Percentiles rank a stretch among this genome's conserved stretches.
phyloP scores from a whole-genome alignment of 2,329 filamentous ascomycete species.

The Leptographium galeiforme region DNA sequence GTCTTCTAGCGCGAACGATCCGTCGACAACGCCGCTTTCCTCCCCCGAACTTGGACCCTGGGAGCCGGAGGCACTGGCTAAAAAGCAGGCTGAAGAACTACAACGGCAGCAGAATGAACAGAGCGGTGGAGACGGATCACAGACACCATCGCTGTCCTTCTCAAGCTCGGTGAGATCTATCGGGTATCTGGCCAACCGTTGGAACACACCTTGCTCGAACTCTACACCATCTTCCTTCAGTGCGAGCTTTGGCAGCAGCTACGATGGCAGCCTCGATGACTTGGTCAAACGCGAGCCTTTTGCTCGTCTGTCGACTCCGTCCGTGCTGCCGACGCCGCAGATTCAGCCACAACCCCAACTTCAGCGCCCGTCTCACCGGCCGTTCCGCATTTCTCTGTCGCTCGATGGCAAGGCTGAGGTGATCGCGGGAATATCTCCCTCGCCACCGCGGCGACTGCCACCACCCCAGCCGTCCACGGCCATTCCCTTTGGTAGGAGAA shows the following conservation, averaged over 20 bases:
- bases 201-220: slow-evolving; percentile 39
- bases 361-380: slow-evolving; percentile 18
- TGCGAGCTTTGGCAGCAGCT: slow-evolving; percentile 10
- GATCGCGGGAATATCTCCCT: slow-evolving; percentile 52
- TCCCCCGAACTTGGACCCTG: slow-evolving; percentile 14
- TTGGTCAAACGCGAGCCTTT: slow-evolving; percentile 32
- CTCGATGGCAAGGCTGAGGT: slow-evolving; percentile 86
- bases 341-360: slow-evolving; percentile 10
- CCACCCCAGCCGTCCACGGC: slow-evolving; percentile 17
- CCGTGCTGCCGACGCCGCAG: slow-evolving; percentile 17
- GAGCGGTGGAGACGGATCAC: not conserved
- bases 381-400: slow-evolving; percentile 67
- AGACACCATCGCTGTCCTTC: slow-evolving; percentile 7
- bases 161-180: slow-evolving; percentile 15
- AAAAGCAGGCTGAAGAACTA: slow-evolving; percentile 5
- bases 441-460: slow-evolving; percentile 53
- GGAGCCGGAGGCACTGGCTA: slow-evolving; percentile 9
- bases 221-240: slow-evolving; percentile 31
- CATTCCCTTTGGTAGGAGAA: not conserved
- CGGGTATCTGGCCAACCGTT: slow-evolving; percentile 41
- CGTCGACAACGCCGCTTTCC: slow-evolving; percentile 11
- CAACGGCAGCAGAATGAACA: not conserved
- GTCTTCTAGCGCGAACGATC: not conserved
- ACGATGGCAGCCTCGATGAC: slow-evolving; percentile 19
- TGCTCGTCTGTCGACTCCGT: slow-evolving; percentile 25